These are phyloP conservation scores for Aspergillus quadricinctus DNA, from an alignment of 2,329 filamentous ascomycete species.

Conservation along the genomic window DNA sequence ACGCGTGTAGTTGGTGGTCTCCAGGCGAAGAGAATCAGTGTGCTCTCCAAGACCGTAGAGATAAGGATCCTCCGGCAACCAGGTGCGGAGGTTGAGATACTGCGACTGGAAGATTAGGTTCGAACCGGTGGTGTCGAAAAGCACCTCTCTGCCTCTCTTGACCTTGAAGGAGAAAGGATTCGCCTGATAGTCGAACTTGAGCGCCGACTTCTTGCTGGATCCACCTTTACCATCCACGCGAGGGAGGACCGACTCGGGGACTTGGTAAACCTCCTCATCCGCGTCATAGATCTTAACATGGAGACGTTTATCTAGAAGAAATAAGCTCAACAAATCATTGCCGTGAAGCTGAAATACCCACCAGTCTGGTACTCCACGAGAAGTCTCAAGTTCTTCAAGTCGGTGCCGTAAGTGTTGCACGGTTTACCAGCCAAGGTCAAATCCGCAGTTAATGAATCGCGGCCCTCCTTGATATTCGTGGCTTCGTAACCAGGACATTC, in stretches of 20 bases:
- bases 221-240: conserved; percentile 48
- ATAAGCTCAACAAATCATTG: neutral
- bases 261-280: conserved; percentile 66
- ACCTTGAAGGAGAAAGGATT: conserved; percentile 67
- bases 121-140: conserved; percentile 67
- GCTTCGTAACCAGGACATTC: conserved; percentile 38
- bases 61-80: conserved; percentile 62
- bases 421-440: conserved; percentile 64
- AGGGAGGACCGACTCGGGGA: conserved; percentile 65
- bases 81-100: conserved; percentile 69
- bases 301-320: conserved; percentile 55
- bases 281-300: conserved; percentile 72
- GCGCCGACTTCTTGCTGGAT: conserved; percentile 42
- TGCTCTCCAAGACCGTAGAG: conserved; percentile 79
- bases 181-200: conserved; percentile 48
- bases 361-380: conserved; percentile 59
- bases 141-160: conserved; percentile 30
- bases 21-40: conserved; percentile 64
- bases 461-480: conserved; percentile 29
- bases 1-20: conserved; percentile 64
- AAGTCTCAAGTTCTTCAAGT: conserved; percentile 54
- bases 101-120: conserved; percentile 72
- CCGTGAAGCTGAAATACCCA: conserved; percentile 22
- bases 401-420: conserved; percentile 58
- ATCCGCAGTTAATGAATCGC: conserved; percentile 60